phyloP scores from a whole-genome alignment of 768 basidiomycete genomes.

The Lentinula sp. region DNA sequence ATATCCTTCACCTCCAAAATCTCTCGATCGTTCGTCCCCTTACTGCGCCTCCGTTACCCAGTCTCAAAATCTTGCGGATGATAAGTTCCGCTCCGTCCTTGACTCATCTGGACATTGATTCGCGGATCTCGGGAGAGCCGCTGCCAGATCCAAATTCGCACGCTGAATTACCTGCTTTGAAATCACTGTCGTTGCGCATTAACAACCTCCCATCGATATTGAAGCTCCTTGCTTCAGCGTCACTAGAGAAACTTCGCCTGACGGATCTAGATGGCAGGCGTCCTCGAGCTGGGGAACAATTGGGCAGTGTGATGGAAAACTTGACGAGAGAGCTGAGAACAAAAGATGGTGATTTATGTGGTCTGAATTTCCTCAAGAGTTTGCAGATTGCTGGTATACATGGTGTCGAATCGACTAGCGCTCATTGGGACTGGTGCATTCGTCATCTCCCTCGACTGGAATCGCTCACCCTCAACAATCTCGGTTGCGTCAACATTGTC shows the following conservation, averaged over 20 bases:
- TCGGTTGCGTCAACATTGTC: neutral
- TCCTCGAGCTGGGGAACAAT: neutral
- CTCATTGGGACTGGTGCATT: constrained; percentile 1
- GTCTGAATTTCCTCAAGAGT: neutral
- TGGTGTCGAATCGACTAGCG: neutral
- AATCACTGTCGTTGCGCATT: constrained; percentile 1
- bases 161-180: neutral
- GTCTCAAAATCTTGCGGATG: constrained; percentile 2
- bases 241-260: neutral
- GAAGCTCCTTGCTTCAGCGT: neutral
- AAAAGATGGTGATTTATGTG: neutral
- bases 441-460: neutral
- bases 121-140: neutral
- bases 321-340: neutral
- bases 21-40: constrained; percentile 1
- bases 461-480: neutral
- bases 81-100: neutral
- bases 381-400: neutral
- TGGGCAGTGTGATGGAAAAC: neutral
- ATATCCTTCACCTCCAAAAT: neutral
- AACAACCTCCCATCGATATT: constrained; percentile 1
- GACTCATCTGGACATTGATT: constrained; percentile 1
- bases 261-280: constrained; percentile 3
- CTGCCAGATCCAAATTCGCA: neutral
- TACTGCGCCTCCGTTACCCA: constrained; percentile 1